phyloP scores from a whole-genome alignment of 441 rosid genomes.

The Eutrema salsugineum region DNA sequence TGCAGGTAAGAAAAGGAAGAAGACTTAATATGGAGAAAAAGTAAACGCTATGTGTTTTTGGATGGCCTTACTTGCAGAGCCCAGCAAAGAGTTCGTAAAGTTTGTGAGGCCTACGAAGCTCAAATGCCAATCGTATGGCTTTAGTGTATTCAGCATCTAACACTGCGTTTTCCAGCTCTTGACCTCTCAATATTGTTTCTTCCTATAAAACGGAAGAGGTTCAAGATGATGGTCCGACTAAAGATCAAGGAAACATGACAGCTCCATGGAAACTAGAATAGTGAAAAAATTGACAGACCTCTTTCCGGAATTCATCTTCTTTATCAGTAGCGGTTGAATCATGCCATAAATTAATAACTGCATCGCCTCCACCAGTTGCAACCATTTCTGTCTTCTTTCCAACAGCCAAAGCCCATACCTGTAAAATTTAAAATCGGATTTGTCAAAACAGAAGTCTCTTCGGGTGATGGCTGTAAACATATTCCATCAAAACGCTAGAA shows the following conservation, averaged over 20 bases:
- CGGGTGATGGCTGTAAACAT: neutral
- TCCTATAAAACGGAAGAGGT: conserved; percentile 46
- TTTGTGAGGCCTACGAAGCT: conserved; percentile 80
- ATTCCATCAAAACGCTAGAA: conserved; percentile 1
- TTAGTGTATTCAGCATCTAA: conserved; percentile 73
- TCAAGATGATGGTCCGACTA: conserved; percentile 1
- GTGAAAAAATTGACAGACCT: conserved; percentile 44
- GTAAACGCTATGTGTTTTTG: neutral
- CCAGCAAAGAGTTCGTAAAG: conserved; percentile 72
- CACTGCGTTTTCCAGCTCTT: conserved; percentile 87
- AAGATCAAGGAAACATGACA: neutral
- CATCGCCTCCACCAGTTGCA: conserved; percentile 95
- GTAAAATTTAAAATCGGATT: conserved; percentile 23
- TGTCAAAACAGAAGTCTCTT: conserved; percentile 3
- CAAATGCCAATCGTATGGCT: conserved; percentile 84
- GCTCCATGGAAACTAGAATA: neutral
- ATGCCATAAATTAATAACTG: conserved; percentile 82
- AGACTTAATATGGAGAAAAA: neutral
- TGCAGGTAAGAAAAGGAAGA: conserved; percentile 14
- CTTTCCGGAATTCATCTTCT: conserved; percentile 88
- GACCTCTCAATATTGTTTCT: conserved; percentile 72
- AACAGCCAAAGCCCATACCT: conserved; percentile 97
- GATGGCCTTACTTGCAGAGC: conserved; percentile 52
- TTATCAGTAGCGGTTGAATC: conserved; percentile 86
- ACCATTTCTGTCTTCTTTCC: conserved; percentile 91